Evolutionary conservation across 2,329 filamentous ascomycete species (phyloP).

Genomic region (Fonsecaea monophora): DNA sequence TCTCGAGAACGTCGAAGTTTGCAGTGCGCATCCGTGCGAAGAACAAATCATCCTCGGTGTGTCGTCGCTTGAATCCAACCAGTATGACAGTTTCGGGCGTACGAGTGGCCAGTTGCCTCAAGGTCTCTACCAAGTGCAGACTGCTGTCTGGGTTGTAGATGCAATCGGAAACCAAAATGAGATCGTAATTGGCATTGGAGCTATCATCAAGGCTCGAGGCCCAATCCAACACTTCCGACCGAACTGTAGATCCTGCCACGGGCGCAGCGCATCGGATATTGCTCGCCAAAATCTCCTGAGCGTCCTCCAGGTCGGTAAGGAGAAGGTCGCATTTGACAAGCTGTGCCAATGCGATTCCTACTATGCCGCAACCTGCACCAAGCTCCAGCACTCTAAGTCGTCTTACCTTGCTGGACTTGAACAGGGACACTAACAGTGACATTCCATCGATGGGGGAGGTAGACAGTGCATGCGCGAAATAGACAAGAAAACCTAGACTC

Average conservation of each 20-base stretch:
- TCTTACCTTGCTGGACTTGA: conserved; percentile 42
- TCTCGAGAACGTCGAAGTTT: conserved; percentile 45
- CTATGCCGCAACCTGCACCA: conserved; percentile 72
- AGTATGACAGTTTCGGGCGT: conserved; percentile 61
- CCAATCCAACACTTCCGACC: conserved; percentile 68
- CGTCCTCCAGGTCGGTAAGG: conserved; percentile 71
- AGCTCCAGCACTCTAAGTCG: conserved; percentile 66
- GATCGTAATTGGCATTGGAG: conserved; percentile 54
- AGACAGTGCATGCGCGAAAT: conserved; percentile 55
- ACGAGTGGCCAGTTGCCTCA: conserved; percentile 55
- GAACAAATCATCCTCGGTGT: conserved; percentile 70
- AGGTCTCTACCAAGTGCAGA: conserved; percentile 66
- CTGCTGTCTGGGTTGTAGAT: conserved; percentile 75
- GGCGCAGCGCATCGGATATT: conserved; percentile 60
- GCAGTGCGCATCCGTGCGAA: conserved; percentile 64
- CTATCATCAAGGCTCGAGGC: conserved; percentile 53
- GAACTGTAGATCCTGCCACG: conserved; percentile 51
- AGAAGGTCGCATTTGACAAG: conserved; percentile 60
- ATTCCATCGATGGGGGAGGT: conserved; percentile 39
- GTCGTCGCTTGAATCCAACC: conserved; percentile 71
- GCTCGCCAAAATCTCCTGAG: conserved; percentile 63
- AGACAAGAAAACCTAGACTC: conserved; percentile 63
- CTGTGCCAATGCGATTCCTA: conserved; percentile 68
- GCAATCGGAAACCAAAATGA: conserved; percentile 73
- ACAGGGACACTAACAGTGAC: conserved; percentile 45